Percentiles rank a stretch among this genome's conserved stretches.
phyloP scores from a whole-genome alignment of 2,329 filamentous ascomycete species.

The Alternaria viburni region DNA sequence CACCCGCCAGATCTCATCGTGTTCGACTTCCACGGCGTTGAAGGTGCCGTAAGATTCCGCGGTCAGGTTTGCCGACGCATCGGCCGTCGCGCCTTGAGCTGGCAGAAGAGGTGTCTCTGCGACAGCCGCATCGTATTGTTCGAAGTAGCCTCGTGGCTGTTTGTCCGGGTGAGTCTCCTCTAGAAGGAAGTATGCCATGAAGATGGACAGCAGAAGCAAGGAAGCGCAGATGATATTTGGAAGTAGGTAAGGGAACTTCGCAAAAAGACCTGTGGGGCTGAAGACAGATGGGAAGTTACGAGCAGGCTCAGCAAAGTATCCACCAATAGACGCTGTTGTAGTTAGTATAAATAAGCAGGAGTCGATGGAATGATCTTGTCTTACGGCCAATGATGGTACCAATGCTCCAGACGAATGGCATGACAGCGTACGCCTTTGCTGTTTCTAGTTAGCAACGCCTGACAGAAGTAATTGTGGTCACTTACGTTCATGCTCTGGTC shows the following conservation, averaged over 20 bases:
- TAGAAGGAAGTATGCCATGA: slow-evolving; percentile 79
- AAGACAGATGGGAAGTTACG: slow-evolving; percentile 75
- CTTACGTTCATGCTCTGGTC: slow-evolving; percentile 85
- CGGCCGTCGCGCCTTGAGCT: slow-evolving; percentile 75
- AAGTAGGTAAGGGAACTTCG: slow-evolving; percentile 81
- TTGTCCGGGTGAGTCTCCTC: slow-evolving; percentile 90
- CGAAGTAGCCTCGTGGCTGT: slow-evolving; percentile 59
- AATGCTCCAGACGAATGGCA: slow-evolving; percentile 88
- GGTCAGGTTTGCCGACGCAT: slow-evolving; percentile 74
- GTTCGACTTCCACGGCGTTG: slow-evolving; percentile 61
- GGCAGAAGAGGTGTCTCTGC: slow-evolving; percentile 77
- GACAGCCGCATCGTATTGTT: slow-evolving; percentile 49
- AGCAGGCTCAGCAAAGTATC: slow-evolving; percentile 80
- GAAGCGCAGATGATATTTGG: slow-evolving; percentile 85
- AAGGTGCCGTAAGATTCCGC: slow-evolving; percentile 84
- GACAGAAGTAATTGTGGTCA: slow-evolving; percentile 24
- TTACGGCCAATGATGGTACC: slow-evolving; percentile 80
- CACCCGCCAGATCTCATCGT: slow-evolving; percentile 60
- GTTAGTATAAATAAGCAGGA: slow-evolving; percentile 22
- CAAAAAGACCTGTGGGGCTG: slow-evolving; percentile 72
- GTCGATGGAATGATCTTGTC: slow-evolving; percentile 1
- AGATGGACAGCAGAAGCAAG: slow-evolving; percentile 78
- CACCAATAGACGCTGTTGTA: slow-evolving; percentile 74
- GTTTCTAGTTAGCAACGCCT: slow-evolving; percentile 67
- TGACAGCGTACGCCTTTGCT: slow-evolving; percentile 83